Percentiles rank a stretch among this genome's conserved stretches.
Evolutionary conservation across 2,329 filamentous ascomycete genomes (phyloP).

Genomic region (Trichoderma guizhouense): DNA sequence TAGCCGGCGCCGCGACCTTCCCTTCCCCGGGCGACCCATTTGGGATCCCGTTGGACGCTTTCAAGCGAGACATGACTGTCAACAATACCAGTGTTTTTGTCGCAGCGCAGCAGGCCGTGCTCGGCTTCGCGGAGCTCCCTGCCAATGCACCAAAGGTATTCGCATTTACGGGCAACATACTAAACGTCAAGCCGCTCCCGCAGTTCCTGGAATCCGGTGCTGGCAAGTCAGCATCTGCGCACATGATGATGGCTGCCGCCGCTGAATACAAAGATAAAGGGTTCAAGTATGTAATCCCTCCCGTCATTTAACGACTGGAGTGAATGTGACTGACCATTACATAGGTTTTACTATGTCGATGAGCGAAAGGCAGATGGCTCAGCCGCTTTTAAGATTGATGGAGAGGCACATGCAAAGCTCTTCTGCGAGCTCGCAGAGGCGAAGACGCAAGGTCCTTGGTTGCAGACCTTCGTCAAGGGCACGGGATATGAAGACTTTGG

Average conservation of each 20-base stretch:
- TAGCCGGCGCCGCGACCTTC: conserved; percentile 2
- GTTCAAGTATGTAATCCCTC: neutral
- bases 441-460: neutral
- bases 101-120: neutral
- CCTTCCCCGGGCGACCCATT: neutral
- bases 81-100: conserved; percentile 9
- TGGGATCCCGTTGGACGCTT: neutral
- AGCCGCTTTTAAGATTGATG: conserved; percentile 4
- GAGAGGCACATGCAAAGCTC: conserved; percentile 7
- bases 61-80: neutral
- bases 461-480: conserved; percentile 6
- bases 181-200: conserved; percentile 5
- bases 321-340: neutral
- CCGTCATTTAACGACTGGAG: neutral
- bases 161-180: conserved; percentile 8
- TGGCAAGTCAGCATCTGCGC: conserved; percentile 8
- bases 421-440: neutral
- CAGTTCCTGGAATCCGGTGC: conserved; percentile 7
- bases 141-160: neutral
- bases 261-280: conserved; percentile 2
- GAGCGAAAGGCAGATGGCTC: conserved; percentile 9
- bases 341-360: conserved; percentile 3
- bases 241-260: conserved; percentile 8
- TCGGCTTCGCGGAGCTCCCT: neutral
- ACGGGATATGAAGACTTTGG: neutral